phyloP scores from a whole-genome alignment of 257 asterid species.

The Knoxia roxburghii region DNA sequence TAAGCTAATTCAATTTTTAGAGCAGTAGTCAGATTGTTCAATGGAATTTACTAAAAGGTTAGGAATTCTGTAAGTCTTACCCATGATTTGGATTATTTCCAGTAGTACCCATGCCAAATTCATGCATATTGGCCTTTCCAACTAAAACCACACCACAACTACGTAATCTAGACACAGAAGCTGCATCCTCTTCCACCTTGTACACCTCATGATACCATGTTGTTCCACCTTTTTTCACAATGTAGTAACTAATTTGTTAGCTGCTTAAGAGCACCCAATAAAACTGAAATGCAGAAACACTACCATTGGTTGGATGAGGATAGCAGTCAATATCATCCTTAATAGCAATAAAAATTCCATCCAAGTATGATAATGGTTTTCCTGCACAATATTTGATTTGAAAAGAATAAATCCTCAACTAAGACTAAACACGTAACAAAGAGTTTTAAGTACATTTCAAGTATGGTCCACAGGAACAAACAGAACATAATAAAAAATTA shows the following conservation, averaged over 20 bases:
- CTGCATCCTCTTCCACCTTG: slow-evolving; percentile 67
- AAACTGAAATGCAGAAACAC: slow-evolving; percentile 9
- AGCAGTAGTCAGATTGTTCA: slow-evolving; percentile 7
- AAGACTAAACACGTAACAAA: not conserved
- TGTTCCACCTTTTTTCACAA: slow-evolving; percentile 71
- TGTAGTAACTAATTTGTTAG: slow-evolving; percentile 17
- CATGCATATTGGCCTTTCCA: slow-evolving; percentile 99
- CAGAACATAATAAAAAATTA: not conserved
- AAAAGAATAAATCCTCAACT: slow-evolving; percentile 19
- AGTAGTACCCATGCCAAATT: slow-evolving; percentile 88
- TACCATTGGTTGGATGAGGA: slow-evolving; percentile 86
- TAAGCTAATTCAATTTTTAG: not conserved
- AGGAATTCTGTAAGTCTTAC: slow-evolving; percentile 35
- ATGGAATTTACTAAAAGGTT: not conserved
- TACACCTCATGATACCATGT: slow-evolving; percentile 80
- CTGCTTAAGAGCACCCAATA: not conserved
- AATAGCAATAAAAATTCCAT: slow-evolving; percentile 89
- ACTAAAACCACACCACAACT: slow-evolving; percentile 86
- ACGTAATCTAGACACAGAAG: slow-evolving; percentile 70
- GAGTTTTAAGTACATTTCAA: too few relatives aligned
- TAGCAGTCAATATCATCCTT: slow-evolving; percentile 93
- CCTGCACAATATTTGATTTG: slow-evolving; percentile 44
- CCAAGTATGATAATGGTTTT: slow-evolving; percentile 71
- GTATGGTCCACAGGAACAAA: not conserved
- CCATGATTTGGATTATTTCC: slow-evolving; percentile 96